Base-by-base conservation (phyloP, 2,329 filamentous ascomycete genomes). In the Gremmenia infestans region DNA sequence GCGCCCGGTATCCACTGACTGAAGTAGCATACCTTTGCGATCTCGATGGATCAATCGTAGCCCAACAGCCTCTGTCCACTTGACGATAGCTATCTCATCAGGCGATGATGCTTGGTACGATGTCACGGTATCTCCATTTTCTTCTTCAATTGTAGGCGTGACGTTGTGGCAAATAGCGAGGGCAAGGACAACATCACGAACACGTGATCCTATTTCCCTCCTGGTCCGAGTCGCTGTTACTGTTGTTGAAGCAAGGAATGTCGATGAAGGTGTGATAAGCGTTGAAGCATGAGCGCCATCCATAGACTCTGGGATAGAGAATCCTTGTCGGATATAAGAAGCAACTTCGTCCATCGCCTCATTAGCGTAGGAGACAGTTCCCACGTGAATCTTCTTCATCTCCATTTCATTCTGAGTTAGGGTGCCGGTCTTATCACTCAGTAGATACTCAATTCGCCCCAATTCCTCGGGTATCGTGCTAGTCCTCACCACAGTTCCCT, bases 401-500 rank as follows among this genome's bases (percentile, higher is more conserved):
- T 97, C 93, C 92, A 97, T 97, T 68, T 96, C 91, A 67, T 99
- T 99, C 65, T 97, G 91, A 0, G 94, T 99, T 57, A 99, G 73
- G 1, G 94, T 99, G n/a, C 94, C 94, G 0, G 94, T 99, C 73
- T 99, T 99, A 72, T 99, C 94, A 60, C 91, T 97, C 32, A 99
- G 79, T 2, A 99, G 78, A 70, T 99, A 99, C 72, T 99, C 94
- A 46, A 99, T 96, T 23, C 95, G 83, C 7, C 94, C 94, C 2
- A 99, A 77, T 67, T 99, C 94, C 72, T 99, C 94, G 0, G 94
- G 95, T 47, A 99, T 99, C 0, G 94, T 99, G 70, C 92, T 97
- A 1, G 94, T 99, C 56, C 94, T 84, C 4, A 99, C 95, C 6
- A 99, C 88, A 0, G 94, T 94, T 1, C 88, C 94, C 5, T 89